Evolutionary conservation across 1,284 basidiomycete genomes (phyloP), one percentile per base, ranked within the genome.

Genomic region (Rhodotorula sp.): DNA sequence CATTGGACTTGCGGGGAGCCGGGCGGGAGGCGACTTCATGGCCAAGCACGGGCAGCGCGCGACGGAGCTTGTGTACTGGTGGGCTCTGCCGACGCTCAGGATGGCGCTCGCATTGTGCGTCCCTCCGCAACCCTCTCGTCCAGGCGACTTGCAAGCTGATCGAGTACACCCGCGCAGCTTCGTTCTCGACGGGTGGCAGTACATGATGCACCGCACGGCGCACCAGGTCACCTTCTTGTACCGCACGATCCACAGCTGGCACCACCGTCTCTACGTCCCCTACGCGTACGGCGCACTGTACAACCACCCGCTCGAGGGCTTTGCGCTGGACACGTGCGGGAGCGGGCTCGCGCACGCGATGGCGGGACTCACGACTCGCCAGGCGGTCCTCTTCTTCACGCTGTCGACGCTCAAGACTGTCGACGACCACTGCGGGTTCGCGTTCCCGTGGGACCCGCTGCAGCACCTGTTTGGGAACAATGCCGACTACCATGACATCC

Each of bases 271-370:
- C 22, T 97, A 98, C 81, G 94, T 97, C 17, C 94, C 97, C 0
- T 99, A 97, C 80, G 94, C 96, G 0, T 99, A 92, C 79, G 97
- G 97, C 34, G 92, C 96, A 21, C 86, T 99, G 9, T 99, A 99
- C 86, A 99, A 99, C 82, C 96, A 99, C 80, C 95, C 95, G 0
- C 78, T 99, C 57, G 97, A 99, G 80, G 95, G 95, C 2, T 89
- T 99, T 78, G 76, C 97, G 2, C 86, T 99, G 74, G 97, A 99
- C 82, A 88, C 90, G 5, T 82, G 91, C 39, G 94, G 96, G 58
- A 90, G 92, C 0, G 88, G 84, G 15, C 75, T 97, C 32, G 92
- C 94, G 0, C 90, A 98, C 79, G 80, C 84, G 29, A 46, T 88
- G 13, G 85, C 90, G 0, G 81, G 85, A 21, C 90, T 99, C 87